Base-by-base conservation (phyloP, 768 basidiomycete genomes). In the Sporobolomyces phaffii region DNA sequence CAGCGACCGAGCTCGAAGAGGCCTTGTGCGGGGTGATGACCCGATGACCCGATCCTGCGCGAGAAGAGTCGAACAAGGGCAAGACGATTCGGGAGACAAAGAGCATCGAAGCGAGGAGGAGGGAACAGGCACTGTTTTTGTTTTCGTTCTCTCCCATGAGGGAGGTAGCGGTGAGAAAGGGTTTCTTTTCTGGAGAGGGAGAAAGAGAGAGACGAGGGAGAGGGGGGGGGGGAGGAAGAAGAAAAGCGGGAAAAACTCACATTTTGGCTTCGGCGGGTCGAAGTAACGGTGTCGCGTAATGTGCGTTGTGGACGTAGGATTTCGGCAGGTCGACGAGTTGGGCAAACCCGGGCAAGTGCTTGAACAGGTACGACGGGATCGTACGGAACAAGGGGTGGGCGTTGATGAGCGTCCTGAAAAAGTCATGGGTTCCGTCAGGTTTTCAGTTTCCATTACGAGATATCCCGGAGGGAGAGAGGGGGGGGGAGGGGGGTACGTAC, bases 311-410 rank as follows among this genome's bases (percentile, higher is more conserved):
- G 14, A 68, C 36, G 70, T 72, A 72, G 17, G 31, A 45, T 61
- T 65, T 68, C n/a, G 70, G 70, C 28, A 72, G 29, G 65, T 62
- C 28, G 49, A 71, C 7, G 20, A 60, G 9, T 15, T n/a, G 13
- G 33, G 24, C 18, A 44, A 65, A 48, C 22, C 38, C 49, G 28
- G 70, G 66, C 15, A 65, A 20, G 58, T 65, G 60, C 20, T 28
- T 31, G 50, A 65, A 36, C 29, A 62, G 11, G 58, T 49, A 59
- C 2, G 62, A 7, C 40, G 64, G 66, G 14, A 65, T 53, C 9
- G 40, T 34, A 26, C 68, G 67, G 71, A 72, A 69, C 57, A 66
- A 43, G 10, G 71, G 71, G 62, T 72, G 71, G 17, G 71, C 71
- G 54, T 69, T 64, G 62, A 69, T 72, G 41, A 72, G 68, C 1